Percentiles rank a stretch among this genome's conserved stretches.
phyloP scores from a whole-genome alignment of 2,329 filamentous ascomycete species.

The Aspergillus sp. region DNA sequence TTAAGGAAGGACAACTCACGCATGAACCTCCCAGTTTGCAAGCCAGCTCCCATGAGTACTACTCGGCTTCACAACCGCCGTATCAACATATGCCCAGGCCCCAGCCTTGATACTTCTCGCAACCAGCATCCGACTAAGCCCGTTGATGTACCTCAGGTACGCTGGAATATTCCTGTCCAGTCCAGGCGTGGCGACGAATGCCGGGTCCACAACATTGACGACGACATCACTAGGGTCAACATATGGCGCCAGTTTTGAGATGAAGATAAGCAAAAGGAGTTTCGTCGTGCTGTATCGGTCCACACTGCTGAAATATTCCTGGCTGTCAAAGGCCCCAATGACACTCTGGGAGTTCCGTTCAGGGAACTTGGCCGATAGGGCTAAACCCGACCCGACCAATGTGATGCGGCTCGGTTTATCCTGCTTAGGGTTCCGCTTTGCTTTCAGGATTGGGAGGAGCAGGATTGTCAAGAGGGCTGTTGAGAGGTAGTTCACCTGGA shows the following conservation, averaged over 20 bases:
- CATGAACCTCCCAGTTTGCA: not conserved
- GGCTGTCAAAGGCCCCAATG: not conserved
- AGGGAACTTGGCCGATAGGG: not conserved
- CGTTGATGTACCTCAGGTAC: too few species aligned
- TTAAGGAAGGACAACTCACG: not conserved
- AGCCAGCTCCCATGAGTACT: not conserved
- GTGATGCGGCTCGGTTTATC: not conserved
- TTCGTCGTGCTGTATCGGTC: not conserved
- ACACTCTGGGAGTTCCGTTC: not conserved
- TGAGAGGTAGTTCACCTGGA: slow-evolving; percentile 41
- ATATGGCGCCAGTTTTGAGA: not conserved
- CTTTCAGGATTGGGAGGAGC: slow-evolving; percentile 19
- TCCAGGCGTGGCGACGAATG: not conserved
- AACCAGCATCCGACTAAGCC: not conserved
- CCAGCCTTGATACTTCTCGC: not conserved
- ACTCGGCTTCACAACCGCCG: not conserved
- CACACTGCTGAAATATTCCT: not conserved
- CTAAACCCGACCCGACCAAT: not conserved
- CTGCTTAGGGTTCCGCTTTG: not conserved
- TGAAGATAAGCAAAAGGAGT: not conserved
- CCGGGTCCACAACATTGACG: not conserved
- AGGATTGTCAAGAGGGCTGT: slow-evolving; percentile 24
- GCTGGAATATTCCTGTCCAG: not conserved
- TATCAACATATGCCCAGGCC: not conserved
- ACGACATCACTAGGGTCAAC: not conserved